A percentile compares a stretch with the other conserved stretches of the same genome.
Conservation (phyloP, 1,284 basidiomycete genomes). For the Cryptococcus deneoformans region DNA sequence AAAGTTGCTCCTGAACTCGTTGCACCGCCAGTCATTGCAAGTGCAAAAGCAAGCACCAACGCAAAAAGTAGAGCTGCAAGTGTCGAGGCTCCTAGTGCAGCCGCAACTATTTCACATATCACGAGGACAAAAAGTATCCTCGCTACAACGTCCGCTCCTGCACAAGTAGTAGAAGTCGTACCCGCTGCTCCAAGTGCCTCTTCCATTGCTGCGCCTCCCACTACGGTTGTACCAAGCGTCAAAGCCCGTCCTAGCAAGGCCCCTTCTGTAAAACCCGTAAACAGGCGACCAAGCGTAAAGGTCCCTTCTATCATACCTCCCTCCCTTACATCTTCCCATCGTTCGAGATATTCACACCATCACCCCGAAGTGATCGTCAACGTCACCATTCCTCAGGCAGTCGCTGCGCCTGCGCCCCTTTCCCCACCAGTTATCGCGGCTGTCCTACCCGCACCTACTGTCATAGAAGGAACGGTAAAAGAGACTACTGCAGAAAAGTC, state of each 20-base stretch:
- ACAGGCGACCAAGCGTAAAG: constrained; percentile 13
- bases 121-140: too few relatives aligned
- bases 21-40: not conserved
- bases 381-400: constrained; percentile 15
- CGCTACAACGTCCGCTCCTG: too few relatives aligned
- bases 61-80: not conserved
- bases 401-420: constrained; percentile 13
- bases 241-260: not conserved
- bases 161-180: not conserved
- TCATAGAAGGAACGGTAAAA: not conserved
- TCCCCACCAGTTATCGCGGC: constrained; percentile 1
- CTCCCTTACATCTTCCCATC: constrained; percentile 19
- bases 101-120: too few relatives aligned
- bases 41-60: constrained; percentile 1
- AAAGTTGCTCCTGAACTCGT: not conserved
- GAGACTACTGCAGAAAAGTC: too few relatives aligned
- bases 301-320: constrained; percentile 6
- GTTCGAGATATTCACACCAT: constrained; percentile 14
- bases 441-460: not conserved
- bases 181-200: not conserved
- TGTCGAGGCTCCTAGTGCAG: too few relatives aligned
- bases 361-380: constrained; percentile 30
- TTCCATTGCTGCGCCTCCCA: not conserved
- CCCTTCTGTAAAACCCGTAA: constrained; percentile 4
- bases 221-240: too few relatives aligned